phyloP scores from a whole-genome alignment of 768 basidiomycete species.

The Ephemerocybe angulata region DNA sequence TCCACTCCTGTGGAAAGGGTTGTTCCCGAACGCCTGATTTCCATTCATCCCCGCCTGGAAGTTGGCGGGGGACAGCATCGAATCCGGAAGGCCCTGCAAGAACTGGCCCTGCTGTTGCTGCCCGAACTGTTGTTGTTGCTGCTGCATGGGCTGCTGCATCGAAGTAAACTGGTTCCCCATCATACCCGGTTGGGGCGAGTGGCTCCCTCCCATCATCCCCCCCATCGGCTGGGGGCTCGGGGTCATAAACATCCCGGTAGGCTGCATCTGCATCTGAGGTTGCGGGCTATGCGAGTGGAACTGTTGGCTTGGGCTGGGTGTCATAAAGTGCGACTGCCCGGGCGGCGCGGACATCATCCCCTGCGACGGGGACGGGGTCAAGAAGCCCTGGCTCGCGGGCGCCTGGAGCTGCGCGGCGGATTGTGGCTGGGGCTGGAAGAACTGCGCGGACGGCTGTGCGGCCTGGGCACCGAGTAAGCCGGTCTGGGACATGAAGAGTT shows the following conservation, averaged over 20 bases:
- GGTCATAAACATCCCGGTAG: conserved; percentile 14
- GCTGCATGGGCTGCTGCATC: conserved; percentile 28
- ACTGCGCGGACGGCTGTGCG: conserved; percentile 17
- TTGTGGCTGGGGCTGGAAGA: conserved; percentile 26
- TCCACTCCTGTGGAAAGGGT: conserved; percentile 3
- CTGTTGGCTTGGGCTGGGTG: conserved; percentile 33
- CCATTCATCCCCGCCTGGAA: conserved; percentile 5
- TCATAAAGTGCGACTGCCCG: conserved; percentile 27
- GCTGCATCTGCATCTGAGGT: conserved; percentile 19
- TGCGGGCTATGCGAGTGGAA: conserved; percentile 36
- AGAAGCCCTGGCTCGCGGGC: conserved; percentile 15
- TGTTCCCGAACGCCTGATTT: neutral
- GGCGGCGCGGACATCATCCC: conserved; percentile 26
- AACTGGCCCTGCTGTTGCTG: conserved; percentile 24
- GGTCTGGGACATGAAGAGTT: conserved; percentile 12
- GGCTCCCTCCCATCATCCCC: conserved; percentile 17
- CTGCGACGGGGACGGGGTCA: conserved; percentile 25
- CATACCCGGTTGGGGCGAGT: conserved; percentile 23
- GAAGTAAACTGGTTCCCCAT: neutral
- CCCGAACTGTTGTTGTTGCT: conserved; percentile 17
- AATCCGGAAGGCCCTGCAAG: conserved; percentile 28
- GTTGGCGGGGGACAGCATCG: conserved; percentile 20
- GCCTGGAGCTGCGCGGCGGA: conserved; percentile 21
- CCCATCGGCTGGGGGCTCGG: conserved; percentile 32
- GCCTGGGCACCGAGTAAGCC: conserved; percentile 17